phyloP scores from a whole-genome alignment of 2,329 filamentous ascomycete genomes.

The Venturia effusa region DNA sequence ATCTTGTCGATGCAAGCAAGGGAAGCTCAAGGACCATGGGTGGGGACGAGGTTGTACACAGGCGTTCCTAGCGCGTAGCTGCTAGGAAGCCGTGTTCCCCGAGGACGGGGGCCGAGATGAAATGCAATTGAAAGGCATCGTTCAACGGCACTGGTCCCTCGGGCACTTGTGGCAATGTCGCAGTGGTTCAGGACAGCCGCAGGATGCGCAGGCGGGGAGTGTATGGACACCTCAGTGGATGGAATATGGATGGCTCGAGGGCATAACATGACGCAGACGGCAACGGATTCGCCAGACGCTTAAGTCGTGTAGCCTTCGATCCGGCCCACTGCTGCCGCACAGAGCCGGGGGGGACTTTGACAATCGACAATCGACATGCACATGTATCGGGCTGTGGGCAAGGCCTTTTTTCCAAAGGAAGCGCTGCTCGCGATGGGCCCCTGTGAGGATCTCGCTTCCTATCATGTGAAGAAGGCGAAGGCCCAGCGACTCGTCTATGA shows the following conservation, averaged over 20 bases:
- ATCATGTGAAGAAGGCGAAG: neutral
- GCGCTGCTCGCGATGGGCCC: neutral
- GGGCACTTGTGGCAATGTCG: neutral
- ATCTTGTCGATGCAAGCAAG: neutral
- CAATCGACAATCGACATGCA: neutral
- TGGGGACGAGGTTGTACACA: neutral
- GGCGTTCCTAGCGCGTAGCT: neutral
- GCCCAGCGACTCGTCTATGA: neutral
- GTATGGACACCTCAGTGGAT: neutral
- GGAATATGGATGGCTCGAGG: neutral
- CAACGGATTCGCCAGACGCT: neutral
- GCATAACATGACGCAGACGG: neutral
- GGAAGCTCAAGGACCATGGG: neutral
- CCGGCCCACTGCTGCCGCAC: constrained; percentile 1
- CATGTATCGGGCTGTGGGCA: neutral
- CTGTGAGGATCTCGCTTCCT: neutral
- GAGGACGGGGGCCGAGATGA: neutral
- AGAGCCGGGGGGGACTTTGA: neutral
- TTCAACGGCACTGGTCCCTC: neutral
- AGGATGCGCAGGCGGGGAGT: neutral
- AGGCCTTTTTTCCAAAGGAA: neutral
- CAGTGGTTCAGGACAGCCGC: neutral
- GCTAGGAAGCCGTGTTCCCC: neutral
- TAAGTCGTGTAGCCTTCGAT: neutral
- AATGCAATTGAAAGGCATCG: neutral